These are phyloP conservation scores for Vitis hybrid DNA, from an alignment of 177 flowering plant species.

Conservation along the genomic window DNA sequence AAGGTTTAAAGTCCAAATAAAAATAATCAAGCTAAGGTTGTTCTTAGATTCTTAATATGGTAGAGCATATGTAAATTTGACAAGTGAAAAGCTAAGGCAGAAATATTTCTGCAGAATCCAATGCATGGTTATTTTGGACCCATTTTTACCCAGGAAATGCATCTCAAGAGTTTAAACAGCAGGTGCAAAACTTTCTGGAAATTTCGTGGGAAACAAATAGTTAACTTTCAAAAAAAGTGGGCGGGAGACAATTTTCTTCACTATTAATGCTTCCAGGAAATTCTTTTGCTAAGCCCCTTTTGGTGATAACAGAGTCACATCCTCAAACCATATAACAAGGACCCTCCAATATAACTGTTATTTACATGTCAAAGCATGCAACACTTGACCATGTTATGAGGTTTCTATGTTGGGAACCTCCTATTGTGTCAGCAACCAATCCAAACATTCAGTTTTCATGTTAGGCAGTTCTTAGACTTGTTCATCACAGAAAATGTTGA, in stretches of 20 bases:
- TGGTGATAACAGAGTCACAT: no score
- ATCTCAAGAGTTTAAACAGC: neutral
- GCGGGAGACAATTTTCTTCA: neutral
- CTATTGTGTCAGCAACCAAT: neutral
- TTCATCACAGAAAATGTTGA: neutral
- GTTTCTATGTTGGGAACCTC: neutral
- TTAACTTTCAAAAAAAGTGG: neutral
- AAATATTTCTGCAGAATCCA: neutral
- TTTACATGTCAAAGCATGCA: no score
- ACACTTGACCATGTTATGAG: no score
- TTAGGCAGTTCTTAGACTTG: neutral
- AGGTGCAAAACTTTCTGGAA: no score
- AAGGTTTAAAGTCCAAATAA: conserved; percentile 2
- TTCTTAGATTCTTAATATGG: neutral
- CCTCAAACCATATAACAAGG: no score
- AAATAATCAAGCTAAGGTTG: neutral
- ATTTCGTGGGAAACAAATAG: neutral
- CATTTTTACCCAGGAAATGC: no score
- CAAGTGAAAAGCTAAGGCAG: neutral
- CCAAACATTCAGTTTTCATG: neutral
- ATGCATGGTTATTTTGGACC: neutral
- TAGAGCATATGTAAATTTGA: neutral
- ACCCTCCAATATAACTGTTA: no score
- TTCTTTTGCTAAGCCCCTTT: neutral
- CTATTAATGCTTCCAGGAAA: neutral